Base-by-base conservation (phyloP, 495 filamentous ascomycete species). In the Neurospora sp. region DNA sequence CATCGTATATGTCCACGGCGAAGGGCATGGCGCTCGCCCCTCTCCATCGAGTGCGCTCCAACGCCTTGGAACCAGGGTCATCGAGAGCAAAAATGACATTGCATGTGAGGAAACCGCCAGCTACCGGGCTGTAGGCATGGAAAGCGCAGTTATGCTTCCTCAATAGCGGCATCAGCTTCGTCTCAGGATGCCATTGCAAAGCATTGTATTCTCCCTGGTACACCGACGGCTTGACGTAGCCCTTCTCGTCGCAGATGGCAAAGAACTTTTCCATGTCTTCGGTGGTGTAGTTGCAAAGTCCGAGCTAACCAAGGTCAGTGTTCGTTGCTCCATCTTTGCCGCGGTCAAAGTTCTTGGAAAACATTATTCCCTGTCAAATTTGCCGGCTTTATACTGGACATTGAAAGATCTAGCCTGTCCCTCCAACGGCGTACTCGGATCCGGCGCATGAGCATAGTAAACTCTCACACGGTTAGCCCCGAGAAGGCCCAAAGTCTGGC, bases 201-300 rank as follows among this genome's bases (percentile, higher is more conserved):
- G 80, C 76, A 66, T 83, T 83, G 74, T 88, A 88, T 28, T 84
- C 78, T 4, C 86, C 83, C 73, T 89, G 85, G 73, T 87, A 89
- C 34, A 86, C 82, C 7, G 78, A 79, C 0, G 86, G 86, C 54
- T 83, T 81, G 71, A 85, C 73, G 73, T 79, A 86, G 42, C 79
- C 79, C 9, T 85, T 79, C 21, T 77, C 78, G 31, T 84, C 81
- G 75, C 83, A 85, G 66, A 86, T 82, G 42, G 74, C 72, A 21
- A 84, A 72, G 38, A 85, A 77, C 34, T 84, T 77, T 40, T 82
- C 77, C 13, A 88, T 80, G 73, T 85, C 82, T 5, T 77, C 74
- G 7, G 81, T 75, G 3, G 76, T 79, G 73, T 81, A 86, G 73
- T 87, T 88, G 69, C 82, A 85, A 11, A 87, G 73, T 2, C 86